These are phyloP conservation scores for Teratosphaeriaceae sp. DNA, from an alignment of 2,329 filamentous ascomycete genomes.

Conservation along the genomic window DNA sequence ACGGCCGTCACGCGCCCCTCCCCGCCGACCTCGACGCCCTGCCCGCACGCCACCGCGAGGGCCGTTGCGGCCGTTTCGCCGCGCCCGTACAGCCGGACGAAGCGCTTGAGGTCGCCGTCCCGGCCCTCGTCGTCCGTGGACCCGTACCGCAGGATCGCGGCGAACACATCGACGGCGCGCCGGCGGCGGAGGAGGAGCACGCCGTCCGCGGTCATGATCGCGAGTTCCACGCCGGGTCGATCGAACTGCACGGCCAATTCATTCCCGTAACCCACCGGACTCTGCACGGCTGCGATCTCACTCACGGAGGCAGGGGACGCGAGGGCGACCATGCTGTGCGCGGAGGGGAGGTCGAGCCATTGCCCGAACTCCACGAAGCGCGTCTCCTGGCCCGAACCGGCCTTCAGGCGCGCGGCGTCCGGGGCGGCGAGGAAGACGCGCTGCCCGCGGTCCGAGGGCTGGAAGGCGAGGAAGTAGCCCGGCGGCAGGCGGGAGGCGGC, in stretches of 20 bases:
- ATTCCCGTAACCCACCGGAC: slow-evolving; percentile 80
- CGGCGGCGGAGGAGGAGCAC: slow-evolving; percentile 79
- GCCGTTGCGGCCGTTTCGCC: slow-evolving; percentile 86
- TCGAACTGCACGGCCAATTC: slow-evolving; percentile 97
- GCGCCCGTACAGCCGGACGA: slow-evolving; percentile 79
- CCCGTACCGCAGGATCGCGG: slow-evolving; percentile 62
- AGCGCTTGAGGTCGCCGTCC: slow-evolving; percentile 73
- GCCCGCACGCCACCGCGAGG: slow-evolving; percentile 88
- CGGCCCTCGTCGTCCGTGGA: slow-evolving; percentile 67
- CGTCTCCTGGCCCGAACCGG: slow-evolving; percentile 35
- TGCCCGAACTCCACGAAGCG: slow-evolving; percentile 73
- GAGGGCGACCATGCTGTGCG: slow-evolving; percentile 36
- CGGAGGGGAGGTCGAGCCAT: slow-evolving; percentile 67
- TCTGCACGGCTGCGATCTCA: slow-evolving; percentile 59
- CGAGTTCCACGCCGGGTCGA: slow-evolving; percentile 71
- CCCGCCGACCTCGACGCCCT: slow-evolving; percentile 71
- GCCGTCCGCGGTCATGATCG: slow-evolving; percentile 84
- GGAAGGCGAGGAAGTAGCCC: slow-evolving; percentile 85
- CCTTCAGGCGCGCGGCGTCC: slow-evolving; percentile 75
- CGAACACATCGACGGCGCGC: slow-evolving; percentile 86
- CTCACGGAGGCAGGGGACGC: slow-evolving; percentile 67
- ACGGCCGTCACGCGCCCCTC: slow-evolving; percentile 64
- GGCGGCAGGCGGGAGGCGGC: slow-evolving; percentile 59
- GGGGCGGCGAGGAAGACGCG: slow-evolving; percentile 79
- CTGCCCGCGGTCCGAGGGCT: slow-evolving; percentile 32